phyloP scores from a whole-genome alignment of 2,329 filamentous ascomycete species.

The Simplicillium sp. region DNA sequence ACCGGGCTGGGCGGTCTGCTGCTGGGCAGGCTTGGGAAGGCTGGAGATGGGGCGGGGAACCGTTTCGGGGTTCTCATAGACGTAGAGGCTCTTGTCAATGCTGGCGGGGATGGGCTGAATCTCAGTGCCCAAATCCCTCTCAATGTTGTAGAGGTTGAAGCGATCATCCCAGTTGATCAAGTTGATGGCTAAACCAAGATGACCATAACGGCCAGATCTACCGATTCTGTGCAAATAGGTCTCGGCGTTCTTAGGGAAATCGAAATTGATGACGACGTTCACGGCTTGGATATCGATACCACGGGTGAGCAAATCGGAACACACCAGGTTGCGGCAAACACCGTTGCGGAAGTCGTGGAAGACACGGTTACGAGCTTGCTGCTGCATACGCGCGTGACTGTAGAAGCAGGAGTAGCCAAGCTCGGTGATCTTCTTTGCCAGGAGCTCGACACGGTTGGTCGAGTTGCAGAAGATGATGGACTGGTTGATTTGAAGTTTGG shows the following conservation, averaged over 20 bases:
- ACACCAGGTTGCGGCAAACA: conserved; percentile 94
- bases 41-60: conserved; percentile 74
- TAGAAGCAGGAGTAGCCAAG: conserved; percentile 99
- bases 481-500: conserved; percentile 98
- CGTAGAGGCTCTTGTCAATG: conserved; percentile 97
- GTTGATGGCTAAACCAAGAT: conserved; percentile 95
- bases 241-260: conserved; percentile 98
- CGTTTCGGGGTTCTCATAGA: conserved; percentile 91
- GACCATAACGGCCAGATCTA: conserved; percentile 92
- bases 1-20: conserved; percentile 14
- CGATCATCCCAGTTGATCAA: conserved; percentile 99
- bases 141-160: conserved; percentile 98
- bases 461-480: conserved; percentile 99
- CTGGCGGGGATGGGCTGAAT: conserved; percentile 90
- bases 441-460: conserved; percentile 91
- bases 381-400: conserved; percentile 96
- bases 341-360: conserved; percentile 99
- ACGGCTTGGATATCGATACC: conserved; percentile 99
- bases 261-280: conserved; percentile 99
- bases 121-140: conserved; percentile 93
- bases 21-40: conserved; percentile 22
- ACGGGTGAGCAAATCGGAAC: conserved; percentile 92
- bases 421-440: conserved; percentile 99
- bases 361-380: conserved; percentile 92
- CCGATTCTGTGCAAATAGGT: conserved; percentile 98